Percentiles rank a stretch among this genome's conserved stretches.
phyloP scores from a whole-genome alignment of 371 early-diverging fungal species.

The Mucor piriformis region DNA sequence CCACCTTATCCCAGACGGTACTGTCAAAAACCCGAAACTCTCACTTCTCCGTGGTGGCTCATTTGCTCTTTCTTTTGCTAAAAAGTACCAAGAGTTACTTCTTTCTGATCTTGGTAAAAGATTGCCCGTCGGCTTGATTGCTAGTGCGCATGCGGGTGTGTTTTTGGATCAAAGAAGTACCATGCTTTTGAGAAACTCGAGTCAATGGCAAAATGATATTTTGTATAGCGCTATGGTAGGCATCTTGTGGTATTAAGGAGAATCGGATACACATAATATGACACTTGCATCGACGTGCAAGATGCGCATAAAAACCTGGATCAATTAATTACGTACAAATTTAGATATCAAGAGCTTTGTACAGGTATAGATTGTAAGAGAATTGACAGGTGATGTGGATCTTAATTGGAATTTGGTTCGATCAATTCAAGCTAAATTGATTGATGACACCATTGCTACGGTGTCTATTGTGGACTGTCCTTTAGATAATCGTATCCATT shows the following conservation, averaged over 20 bases:
- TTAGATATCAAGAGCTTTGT: conserved; percentile 8
- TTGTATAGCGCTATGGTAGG: conserved; percentile 50
- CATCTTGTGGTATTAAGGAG: conserved; percentile 51
- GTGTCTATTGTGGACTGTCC: conserved; percentile 37
- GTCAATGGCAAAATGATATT: conserved; percentile 6
- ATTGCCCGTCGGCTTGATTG: conserved; percentile 43
- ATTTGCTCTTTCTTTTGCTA: conserved; percentile 34
- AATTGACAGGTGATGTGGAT: conserved; percentile 9
- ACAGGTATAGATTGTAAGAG: conserved; percentile 33
- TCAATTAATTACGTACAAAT: conserved; percentile 16
- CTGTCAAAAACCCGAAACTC: conserved; percentile 29
- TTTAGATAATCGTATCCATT: conserved; percentile 43
- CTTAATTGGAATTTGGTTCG: conserved; percentile 30
- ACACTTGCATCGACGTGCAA: conserved; percentile 13
- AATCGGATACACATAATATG: conserved; percentile 31
- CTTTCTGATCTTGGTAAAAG: background rate
- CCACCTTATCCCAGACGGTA: conserved; percentile 39
- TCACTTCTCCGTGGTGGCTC: conserved; percentile 34
- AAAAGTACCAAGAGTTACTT: conserved; percentile 21
- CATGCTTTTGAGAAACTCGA: conserved; percentile 2
- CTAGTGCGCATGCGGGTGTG: conserved; percentile 47
- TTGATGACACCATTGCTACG: background rate
- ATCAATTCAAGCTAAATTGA: conserved; percentile 22
- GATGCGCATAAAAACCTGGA: conserved; percentile 15
- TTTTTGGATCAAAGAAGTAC: conserved; percentile 30